Conservation (phyloP, 306 rosid species). For the Psophocarpus tetragonolobus region DNA sequence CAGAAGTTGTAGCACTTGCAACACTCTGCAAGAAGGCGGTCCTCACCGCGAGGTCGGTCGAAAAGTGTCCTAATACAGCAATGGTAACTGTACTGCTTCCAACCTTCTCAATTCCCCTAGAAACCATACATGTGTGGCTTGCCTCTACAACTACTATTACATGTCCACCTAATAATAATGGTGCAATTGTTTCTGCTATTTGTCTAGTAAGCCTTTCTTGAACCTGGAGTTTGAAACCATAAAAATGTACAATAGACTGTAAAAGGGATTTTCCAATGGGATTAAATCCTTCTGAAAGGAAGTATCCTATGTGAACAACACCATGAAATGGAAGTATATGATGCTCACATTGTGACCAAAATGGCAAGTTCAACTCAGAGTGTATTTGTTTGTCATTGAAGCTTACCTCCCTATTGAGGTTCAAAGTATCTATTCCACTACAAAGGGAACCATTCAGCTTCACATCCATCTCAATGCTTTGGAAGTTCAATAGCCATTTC, state of each 20-base stretch:
- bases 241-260: slow-evolving; percentile 78
- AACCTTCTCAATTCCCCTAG: slow-evolving; percentile 92
- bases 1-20: slow-evolving; percentile 47
- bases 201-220: slow-evolving; percentile 94
- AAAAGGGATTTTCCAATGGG: slow-evolving; percentile 67
- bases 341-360: slow-evolving; percentile 96
- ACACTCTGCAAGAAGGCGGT: slow-evolving; percentile 68
- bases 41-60: slow-evolving; percentile 58
- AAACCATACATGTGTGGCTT: slow-evolving; percentile 91
- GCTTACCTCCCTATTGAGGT: slow-evolving; percentile 37
- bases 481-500: slow-evolving; percentile 80
- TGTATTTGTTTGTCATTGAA: slow-evolving; percentile 47
- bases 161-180: slow-evolving; percentile 63
- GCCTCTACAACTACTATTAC: slow-evolving; percentile 93
- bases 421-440: slow-evolving; percentile 35
- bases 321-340: slow-evolving; percentile 91
- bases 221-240: slow-evolving; percentile 91
- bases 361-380: slow-evolving; percentile 65
- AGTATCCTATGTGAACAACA: slow-evolving; percentile 78
- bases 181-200: slow-evolving; percentile 83
- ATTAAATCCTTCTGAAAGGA: slow-evolving; percentile 47
- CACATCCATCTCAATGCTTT: slow-evolving; percentile 60
- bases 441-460: slow-evolving; percentile 59
- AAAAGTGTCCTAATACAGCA: slow-evolving; percentile 72
- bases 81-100: slow-evolving; percentile 90